Base-by-base conservation (phyloP, 371 early-diverging fungal genomes). In the Mucor mucedo region DNA sequence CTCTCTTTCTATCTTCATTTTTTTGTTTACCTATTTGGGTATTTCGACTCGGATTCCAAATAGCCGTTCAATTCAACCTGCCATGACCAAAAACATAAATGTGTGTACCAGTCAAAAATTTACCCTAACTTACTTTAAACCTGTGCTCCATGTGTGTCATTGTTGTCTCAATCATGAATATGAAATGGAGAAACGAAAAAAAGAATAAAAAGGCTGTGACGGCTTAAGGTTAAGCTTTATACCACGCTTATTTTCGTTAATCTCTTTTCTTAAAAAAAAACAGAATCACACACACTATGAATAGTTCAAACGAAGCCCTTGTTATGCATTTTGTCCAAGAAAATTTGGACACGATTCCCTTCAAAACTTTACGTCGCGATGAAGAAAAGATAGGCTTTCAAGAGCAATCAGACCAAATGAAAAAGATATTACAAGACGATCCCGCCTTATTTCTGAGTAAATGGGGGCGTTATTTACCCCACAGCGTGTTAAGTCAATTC, bases 401-500 rank as follows among this genome's bases (percentile, higher is more conserved):
- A 29, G 74, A 75, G 47, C 78, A 82, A 60, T 44, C 77, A 7
- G 8, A 33, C 5, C 47, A 62, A 21, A 84, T 84, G 76, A 32
- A 60, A 16, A 29, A 62, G 30, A 55, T 70, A 9, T 44, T 82
- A 8, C 54, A 61, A 13, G 27, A 39, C 3, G 82, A 84, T 68
- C 84, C 80, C 4, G 80, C 63, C 1, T 56, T 84, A 16, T 84
- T 84, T 53, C 53, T 84, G 4, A 73, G 76, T 29, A 76, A 76
- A 57, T 84, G 84, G 84, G 84, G 84, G 2, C 69, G 68, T 8
- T 67, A 73, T 60, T 61, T 84, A 3, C 71, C 78, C 9, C 58
- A 58, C 32, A 64, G 68, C 4, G 55, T 65, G 33, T 63, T 84
- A 21, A 30, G 35, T n/a, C 47, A 68, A 9, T 84, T 84, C 48